These are phyloP conservation scores for Solanum pinnatisectum DNA, from an alignment of 257 asterid genomes.

Conservation along the genomic window DNA sequence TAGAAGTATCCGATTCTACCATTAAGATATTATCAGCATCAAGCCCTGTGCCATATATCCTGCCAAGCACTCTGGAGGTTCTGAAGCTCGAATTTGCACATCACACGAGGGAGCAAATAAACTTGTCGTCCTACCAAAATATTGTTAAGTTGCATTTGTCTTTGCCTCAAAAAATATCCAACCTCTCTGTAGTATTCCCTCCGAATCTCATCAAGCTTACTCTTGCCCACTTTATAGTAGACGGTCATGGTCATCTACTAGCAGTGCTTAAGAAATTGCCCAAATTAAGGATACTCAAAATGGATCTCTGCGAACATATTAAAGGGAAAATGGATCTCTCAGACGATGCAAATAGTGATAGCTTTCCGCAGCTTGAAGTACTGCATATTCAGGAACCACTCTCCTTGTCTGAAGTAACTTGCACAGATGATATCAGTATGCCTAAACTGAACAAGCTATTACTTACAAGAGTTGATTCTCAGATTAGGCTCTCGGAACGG, in stretches of 20 bases:
- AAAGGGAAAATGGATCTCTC: background rate
- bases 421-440: background rate
- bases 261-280: background rate
- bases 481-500: background rate
- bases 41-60: background rate
- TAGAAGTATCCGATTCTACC: no score
- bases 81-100: background rate
- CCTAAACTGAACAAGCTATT: background rate
- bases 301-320: background rate
- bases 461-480: background rate
- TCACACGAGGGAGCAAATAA: background rate
- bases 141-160: background rate
- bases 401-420: background rate
- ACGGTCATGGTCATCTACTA: background rate
- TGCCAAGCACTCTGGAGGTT: background rate
- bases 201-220: background rate
- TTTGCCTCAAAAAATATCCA: background rate
- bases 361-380: conserved; percentile 2
- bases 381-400: background rate
- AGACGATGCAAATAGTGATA: background rate
- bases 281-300: conserved; percentile 2
- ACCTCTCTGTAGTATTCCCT: background rate
- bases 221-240: background rate
- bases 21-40: no score
- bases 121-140: background rate